Conservation (phyloP, 2,329 filamentous ascomycete genomes). For the Epichloe uncinata region DNA sequence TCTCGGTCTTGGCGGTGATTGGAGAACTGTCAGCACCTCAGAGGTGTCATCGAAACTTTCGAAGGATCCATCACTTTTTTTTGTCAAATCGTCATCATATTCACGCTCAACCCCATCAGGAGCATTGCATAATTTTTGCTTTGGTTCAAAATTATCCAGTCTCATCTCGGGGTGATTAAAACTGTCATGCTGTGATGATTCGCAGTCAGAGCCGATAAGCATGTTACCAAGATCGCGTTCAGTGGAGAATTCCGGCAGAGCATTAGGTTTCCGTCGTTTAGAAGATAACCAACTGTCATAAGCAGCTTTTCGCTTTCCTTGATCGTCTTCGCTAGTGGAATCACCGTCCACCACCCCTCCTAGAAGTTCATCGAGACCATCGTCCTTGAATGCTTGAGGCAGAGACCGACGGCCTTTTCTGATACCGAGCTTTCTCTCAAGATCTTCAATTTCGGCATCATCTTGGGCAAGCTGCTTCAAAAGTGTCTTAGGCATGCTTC, state of each 20-base stretch:
- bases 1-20: conserved; percentile 33
- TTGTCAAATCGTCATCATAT: neutral
- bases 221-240: neutral
- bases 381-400: conserved; percentile 62
- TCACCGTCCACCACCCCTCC: conserved; percentile 42
- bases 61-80: conserved; percentile 20
- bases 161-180: neutral
- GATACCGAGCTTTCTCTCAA: conserved; percentile 81
- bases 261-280: conserved; percentile 29
- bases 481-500: conserved; percentile 9
- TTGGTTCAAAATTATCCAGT: neutral
- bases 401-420: conserved; percentile 61
- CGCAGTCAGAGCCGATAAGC: neutral
- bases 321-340: conserved; percentile 40
- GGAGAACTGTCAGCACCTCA: conserved; percentile 12
- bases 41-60: conserved; percentile 23
- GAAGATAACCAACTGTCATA: conserved; percentile 47
- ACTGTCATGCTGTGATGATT: neutral
- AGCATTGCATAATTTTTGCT: neutral
- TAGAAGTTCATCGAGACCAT: conserved; percentile 69
- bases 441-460: conserved; percentile 72
- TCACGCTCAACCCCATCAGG: neutral
- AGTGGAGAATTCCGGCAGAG: conserved; percentile 4
- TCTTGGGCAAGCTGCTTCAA: conserved; percentile 58
- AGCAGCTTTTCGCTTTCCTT: conserved; percentile 46